phyloP scores from a whole-genome alignment of 768 basidiomycete genomes.

The Lactarius hengduanensis region DNA sequence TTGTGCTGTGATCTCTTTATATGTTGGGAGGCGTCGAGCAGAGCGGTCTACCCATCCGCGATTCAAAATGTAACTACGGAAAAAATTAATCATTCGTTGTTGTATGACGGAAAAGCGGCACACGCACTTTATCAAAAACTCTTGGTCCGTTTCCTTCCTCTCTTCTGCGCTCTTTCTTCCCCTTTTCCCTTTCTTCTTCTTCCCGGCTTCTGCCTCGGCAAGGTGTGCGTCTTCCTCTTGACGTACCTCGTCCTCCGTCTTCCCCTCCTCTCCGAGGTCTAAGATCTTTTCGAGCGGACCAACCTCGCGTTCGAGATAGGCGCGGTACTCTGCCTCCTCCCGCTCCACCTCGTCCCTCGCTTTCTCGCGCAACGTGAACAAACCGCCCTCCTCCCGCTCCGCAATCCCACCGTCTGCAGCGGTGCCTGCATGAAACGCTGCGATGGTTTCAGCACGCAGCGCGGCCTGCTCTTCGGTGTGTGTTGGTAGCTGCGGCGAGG shows the following conservation, averaged over 20 bases:
- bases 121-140: constrained; percentile 86
- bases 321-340: constrained; percentile 85
- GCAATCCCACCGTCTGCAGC: constrained; percentile 33
- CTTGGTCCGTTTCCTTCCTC: constrained; percentile 71
- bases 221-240: constrained; percentile 35
- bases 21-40: constrained; percentile 74
- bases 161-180: constrained; percentile 31
- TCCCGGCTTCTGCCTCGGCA: constrained; percentile 35
- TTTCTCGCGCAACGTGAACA: constrained; percentile 73
- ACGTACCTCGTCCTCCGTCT: constrained; percentile 30
- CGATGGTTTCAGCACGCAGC: constrained; percentile 78
- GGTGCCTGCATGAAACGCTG: constrained; percentile 66
- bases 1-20: constrained; percentile 68
- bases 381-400: constrained; percentile 55
- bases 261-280: constrained; percentile 44
- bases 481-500: constrained; percentile 49
- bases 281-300: constrained; percentile 73
- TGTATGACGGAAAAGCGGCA: constrained; percentile 8
- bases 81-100: constrained; percentile 4
- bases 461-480: constrained; percentile 75
- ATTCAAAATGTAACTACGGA: constrained; percentile 85
- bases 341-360: constrained; percentile 70
- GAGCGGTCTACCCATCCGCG: constrained; percentile 95
- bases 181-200: constrained; percentile 36
- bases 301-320: constrained; percentile 78